Evolutionary conservation across 2,329 filamentous ascomycete genomes (phyloP).

Genomic region (Colletotrichum gigasporum): DNA sequence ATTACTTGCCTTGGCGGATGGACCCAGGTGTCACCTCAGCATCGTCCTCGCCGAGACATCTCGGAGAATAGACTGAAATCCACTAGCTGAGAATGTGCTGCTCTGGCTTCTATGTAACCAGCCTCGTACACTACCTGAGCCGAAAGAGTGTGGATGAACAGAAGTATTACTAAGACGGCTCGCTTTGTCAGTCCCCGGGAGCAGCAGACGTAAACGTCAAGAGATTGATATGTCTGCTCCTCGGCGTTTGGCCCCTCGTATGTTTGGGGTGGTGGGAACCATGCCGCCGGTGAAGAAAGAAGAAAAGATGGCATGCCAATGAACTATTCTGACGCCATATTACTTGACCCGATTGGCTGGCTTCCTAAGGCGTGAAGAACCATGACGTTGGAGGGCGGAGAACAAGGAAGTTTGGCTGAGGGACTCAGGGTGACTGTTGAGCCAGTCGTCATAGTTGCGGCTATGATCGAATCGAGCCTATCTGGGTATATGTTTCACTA

Average conservation of each 20-base stretch:
- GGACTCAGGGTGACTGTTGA: neutral
- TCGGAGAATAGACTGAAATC: neutral
- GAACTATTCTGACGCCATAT: neutral
- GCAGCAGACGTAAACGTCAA: no score
- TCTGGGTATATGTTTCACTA: neutral
- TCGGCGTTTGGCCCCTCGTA: no score
- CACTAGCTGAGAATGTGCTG: no score
- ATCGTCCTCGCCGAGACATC: slow-evolving; percentile 4
- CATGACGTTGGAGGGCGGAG: neutral
- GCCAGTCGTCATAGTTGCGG: neutral
- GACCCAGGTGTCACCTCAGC: neutral
- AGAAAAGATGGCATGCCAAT: slow-evolving; percentile 1
- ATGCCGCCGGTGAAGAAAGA: slow-evolving; percentile 3
- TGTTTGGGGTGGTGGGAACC: neutral
- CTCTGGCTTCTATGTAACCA: no score
- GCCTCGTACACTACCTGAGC: no score
- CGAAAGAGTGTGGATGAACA: no score
- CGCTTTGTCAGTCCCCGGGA: no score
- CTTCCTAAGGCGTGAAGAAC: neutral
- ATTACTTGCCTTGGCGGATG: no score
- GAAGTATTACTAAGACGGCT: no score
- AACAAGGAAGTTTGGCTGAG: no score
- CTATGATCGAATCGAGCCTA: neutral
- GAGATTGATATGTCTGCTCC: no score
- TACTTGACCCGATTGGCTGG: neutral